Percentiles rank a stretch among this genome's conserved stretches.
phyloP scores from a whole-genome alignment of 1,139 yeast genomes.

The Protomyces inundatus region DNA sequence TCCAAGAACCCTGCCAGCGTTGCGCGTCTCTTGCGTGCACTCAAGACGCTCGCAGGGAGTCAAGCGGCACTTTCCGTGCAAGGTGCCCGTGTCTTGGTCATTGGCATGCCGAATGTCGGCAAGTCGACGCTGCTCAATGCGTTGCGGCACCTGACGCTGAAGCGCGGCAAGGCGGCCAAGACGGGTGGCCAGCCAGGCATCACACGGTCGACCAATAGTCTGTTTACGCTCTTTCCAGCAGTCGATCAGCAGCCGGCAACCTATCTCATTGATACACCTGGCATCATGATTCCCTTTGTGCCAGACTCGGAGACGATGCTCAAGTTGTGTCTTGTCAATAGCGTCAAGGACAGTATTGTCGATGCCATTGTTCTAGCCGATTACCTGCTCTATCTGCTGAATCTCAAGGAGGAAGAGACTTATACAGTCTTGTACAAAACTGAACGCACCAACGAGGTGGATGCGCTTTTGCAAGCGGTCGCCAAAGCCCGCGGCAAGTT shows the following conservation, averaged over 20 bases:
- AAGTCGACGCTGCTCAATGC: constrained; percentile 84
- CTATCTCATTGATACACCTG: constrained; percentile 83
- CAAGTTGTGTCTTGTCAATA: constrained; percentile 66
- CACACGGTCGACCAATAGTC: constrained; percentile 72
- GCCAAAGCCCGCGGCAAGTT: constrained; percentile 42
- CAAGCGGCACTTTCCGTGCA: constrained; percentile 46
- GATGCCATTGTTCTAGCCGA: constrained; percentile 89
- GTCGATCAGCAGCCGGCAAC: constrained; percentile 56
- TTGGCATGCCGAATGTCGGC: constrained; percentile 98
- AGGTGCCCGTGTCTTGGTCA: constrained; percentile 69
- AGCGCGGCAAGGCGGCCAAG: constrained; percentile 57
- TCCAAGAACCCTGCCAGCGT: not conserved
- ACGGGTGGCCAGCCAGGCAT: constrained; percentile 93
- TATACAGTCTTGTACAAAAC: constrained; percentile 43
- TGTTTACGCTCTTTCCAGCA: constrained; percentile 50
- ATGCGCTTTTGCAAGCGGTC: constrained; percentile 54
- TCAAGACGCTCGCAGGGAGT: not conserved
- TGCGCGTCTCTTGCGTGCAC: not conserved
- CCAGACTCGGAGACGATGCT: constrained; percentile 75
- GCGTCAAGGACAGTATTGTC: constrained; percentile 62
- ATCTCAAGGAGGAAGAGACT: constrained; percentile 42
- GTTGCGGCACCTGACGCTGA: constrained; percentile 55
- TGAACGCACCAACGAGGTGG: constrained; percentile 72
- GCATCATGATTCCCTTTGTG: constrained; percentile 48
- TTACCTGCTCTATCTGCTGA: constrained; percentile 67